These are phyloP conservation scores for Hypoxylon rickii DNA, from an alignment of 495 filamentous ascomycete genomes.

Conservation along the genomic window DNA sequence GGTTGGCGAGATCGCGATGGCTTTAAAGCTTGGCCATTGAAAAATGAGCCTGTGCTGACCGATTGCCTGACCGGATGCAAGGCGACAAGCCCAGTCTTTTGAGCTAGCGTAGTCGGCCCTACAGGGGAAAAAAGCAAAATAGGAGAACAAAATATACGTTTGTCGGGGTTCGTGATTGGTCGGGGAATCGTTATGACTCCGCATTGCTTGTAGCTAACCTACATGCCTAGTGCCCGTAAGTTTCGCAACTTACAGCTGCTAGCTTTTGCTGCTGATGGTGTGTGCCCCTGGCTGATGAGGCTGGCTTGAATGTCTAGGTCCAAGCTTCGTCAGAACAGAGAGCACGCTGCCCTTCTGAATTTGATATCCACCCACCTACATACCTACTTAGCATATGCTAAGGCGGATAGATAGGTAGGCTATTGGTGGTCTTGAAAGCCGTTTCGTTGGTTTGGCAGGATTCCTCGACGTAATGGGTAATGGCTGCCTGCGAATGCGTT, in stretches of 20 bases:
- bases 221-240: constrained; percentile 10
- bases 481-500: neutral
- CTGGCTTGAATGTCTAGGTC: constrained; percentile 5
- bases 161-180: constrained; percentile 23
- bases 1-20: constrained; percentile 13
- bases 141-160: constrained; percentile 23
- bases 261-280: neutral
- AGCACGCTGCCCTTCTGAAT: no score
- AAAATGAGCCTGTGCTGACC: constrained; percentile 24
- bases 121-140: constrained; percentile 23
- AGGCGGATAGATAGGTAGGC: no score
- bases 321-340: neutral
- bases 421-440: neutral
- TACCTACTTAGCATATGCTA: no score
- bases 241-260: constrained; percentile 4
- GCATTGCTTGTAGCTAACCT: constrained; percentile 24
- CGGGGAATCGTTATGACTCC: constrained; percentile 17
- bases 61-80: constrained; percentile 31
- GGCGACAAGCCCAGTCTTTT: constrained; percentile 17
- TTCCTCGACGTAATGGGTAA: neutral
- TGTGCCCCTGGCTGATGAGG: constrained; percentile 12
- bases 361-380: no score
- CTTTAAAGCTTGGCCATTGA: constrained; percentile 11
- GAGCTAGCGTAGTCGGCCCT: constrained; percentile 31
- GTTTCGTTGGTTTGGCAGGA: neutral